Evolutionary conservation across 768 basidiomycete species (phyloP), one percentile per base, ranked within the genome.

Genomic region (Mycena chlorophos): DNA sequence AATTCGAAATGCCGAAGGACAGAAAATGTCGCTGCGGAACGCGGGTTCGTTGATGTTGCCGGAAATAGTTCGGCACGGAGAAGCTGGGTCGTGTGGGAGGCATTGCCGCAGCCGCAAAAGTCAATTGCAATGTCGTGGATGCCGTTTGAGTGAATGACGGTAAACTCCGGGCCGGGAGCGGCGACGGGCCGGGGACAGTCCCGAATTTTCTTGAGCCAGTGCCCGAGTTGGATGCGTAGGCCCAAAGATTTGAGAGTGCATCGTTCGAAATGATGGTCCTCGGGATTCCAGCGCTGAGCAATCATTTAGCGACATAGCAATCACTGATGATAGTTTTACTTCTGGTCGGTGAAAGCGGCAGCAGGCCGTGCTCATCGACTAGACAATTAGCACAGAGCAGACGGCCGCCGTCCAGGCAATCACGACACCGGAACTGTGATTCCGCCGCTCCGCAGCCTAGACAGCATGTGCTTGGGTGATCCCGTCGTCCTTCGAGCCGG

Each of bases 221-320:
- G 63, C 3, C 64, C 64, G 1, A 65, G 52, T 28, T 61, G 64
- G 27, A 62, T 48, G 19, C 51, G 60, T 2, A 66, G 27, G 3
- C 63, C 65, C 1, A 66, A 49, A 0, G 14, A 10, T 28, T 49
- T 49, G 3, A 65, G 52, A 3, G 47, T 40, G 10, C 16, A 30
- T 10, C 14, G 10, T 23, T 52, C 49, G 64, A 10, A 30, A 38
- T 5, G 0, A 1, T 57, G 57, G 1, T 47, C 54, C 60, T 62
- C 58, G 2, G 26, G 4, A 61, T 65, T 20, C 29, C 34, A n/a
- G 23, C 22, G 3, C 8, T 2, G 8, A 16, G 12, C 16, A 25
- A 14, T 20, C 29, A 23, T 5, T 46, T 20, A 19, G 16, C 19
- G 5, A n/a, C 13, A 38, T n/a, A 48, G 17, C n/a, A n/a, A 19